Evolutionary conservation across 192 early-diverging fungal genomes (phyloP).

Genomic region (Entomortierella parvispora): DNA sequence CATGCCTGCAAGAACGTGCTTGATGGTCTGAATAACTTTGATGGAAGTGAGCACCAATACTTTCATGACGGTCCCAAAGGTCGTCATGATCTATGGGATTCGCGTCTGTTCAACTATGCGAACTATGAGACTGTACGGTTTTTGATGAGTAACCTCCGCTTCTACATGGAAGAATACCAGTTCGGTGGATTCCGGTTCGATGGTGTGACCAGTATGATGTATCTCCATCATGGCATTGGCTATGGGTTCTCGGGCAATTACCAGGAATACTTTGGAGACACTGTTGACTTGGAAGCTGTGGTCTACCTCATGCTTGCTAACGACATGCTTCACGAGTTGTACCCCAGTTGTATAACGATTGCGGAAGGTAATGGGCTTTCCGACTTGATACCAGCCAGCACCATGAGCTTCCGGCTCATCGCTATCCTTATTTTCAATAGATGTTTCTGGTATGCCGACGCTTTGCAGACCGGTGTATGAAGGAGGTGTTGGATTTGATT

Average conservation of each 20-base stretch:
- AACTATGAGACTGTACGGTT: constrained; percentile 93
- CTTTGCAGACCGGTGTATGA: constrained; percentile 86
- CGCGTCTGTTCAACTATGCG: constrained; percentile 95
- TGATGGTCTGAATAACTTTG: constrained; percentile 96
- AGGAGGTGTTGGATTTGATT: constrained; percentile 97
- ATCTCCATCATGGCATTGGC: constrained; percentile 94
- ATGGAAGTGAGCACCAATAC: constrained; percentile 96
- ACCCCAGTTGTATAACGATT: constrained; percentile 85
- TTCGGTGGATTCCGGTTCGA: constrained; percentile 99
- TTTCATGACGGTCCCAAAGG: constrained; percentile 92
- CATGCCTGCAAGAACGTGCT: constrained; percentile 95
- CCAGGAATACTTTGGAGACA: constrained; percentile 91
- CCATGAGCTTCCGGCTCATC: not conserved
- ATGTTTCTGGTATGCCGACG: constrained; percentile 99
- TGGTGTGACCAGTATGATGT: constrained; percentile 97
- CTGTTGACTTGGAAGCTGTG: constrained; percentile 85
- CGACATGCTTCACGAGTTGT: constrained; percentile 76
- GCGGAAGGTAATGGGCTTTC: constrained; percentile 78
- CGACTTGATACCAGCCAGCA: not conserved
- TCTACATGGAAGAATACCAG: constrained; percentile 89
- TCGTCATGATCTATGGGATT: constrained; percentile 93
- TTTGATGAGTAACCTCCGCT: constrained; percentile 93
- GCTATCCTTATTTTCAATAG: constrained; percentile 49
- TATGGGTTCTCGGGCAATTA: constrained; percentile 94
- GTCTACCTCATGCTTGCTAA: constrained; percentile 88